phyloP scores from a whole-genome alignment of 495 filamentous ascomycete genomes.

The Daldinia decipiens region DNA sequence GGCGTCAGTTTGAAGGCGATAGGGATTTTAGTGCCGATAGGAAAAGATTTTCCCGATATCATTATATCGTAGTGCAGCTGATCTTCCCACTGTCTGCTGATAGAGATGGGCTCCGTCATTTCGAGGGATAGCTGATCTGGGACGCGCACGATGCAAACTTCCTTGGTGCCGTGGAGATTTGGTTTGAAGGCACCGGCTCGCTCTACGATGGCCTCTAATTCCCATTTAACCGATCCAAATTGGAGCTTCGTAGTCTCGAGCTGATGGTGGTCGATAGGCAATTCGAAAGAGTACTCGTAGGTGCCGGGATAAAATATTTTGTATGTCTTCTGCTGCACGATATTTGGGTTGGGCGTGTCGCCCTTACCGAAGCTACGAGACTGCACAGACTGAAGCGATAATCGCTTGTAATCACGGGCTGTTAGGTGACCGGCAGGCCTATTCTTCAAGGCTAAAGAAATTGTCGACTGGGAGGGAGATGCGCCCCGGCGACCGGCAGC shows the following conservation, averaged over 20 bases:
- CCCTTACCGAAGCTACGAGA: conserved; percentile 89
- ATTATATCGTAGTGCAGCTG: conserved; percentile 99
- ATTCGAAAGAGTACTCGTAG: conserved; percentile 94
- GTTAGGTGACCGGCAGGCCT: conserved; percentile 49
- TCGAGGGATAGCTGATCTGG: conserved; percentile 93
- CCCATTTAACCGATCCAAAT: conserved; percentile 87
- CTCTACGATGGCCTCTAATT: conserved; percentile 88
- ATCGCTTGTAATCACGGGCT: conserved; percentile 63
- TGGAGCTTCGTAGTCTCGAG: conserved; percentile 93
- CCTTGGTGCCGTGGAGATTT: conserved; percentile 84
- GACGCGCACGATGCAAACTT: conserved; percentile 86
- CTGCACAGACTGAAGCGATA: conserved; percentile 82
- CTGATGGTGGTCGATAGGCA: conserved; percentile 90
- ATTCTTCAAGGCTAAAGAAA: conserved; percentile 43
- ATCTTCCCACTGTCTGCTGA: conserved; percentile 97
- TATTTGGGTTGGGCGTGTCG: conserved; percentile 67
- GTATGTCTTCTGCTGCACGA: conserved; percentile 87
- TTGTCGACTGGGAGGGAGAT: conserved; percentile 39
- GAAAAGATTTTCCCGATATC: conserved; percentile 98
- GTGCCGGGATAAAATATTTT: conserved; percentile 89
- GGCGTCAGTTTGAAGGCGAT: conserved; percentile 98
- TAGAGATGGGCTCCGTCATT: conserved; percentile 94
- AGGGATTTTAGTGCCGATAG: conserved; percentile 89
- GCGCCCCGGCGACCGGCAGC: conserved; percentile 31
- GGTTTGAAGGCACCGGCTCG: conserved; percentile 91